Percentiles rank a stretch among this genome's conserved stretches.
phyloP scores from a whole-genome alignment of 176 grass and related monocot species.

The Cenchrus fungigraminus region DNA sequence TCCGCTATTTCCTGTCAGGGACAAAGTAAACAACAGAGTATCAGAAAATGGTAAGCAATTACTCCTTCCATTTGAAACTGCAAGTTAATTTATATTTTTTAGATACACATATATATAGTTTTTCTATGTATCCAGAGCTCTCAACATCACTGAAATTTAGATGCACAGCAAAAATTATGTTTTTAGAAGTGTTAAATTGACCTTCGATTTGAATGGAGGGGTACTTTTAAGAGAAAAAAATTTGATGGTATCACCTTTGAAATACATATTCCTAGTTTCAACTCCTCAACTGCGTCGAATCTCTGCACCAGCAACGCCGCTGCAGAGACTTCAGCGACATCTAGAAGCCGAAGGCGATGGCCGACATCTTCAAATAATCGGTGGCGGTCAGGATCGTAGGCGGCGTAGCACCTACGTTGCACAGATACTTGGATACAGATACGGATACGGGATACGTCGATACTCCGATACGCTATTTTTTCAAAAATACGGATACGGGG shows the following conservation, averaged over 20 bases:
- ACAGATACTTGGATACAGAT: too few species aligned
- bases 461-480: too few species aligned
- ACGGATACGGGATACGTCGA: too few species aligned
- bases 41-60: neutral
- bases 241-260: neutral
- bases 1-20: neutral
- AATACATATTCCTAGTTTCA: neutral
- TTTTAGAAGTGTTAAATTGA: too few species aligned
- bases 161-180: too few species aligned
- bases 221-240: neutral
- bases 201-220: too few species aligned
- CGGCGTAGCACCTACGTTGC: too few species aligned
- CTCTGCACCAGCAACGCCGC: neutral
- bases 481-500: too few species aligned
- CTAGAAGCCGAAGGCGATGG: neutral
- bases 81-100: too few species aligned
- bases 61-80: neutral
- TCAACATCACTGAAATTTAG: too few species aligned
- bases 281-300: neutral
- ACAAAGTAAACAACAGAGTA: neutral
- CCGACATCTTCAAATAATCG: neutral
- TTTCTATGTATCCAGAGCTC: too few species aligned
- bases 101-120: too few species aligned
- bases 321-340: fast-evolving
- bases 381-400: neutral